These are phyloP conservation scores for Brassica juncea DNA, from an alignment of 345 rosid genomes.

Conservation along the genomic window DNA sequence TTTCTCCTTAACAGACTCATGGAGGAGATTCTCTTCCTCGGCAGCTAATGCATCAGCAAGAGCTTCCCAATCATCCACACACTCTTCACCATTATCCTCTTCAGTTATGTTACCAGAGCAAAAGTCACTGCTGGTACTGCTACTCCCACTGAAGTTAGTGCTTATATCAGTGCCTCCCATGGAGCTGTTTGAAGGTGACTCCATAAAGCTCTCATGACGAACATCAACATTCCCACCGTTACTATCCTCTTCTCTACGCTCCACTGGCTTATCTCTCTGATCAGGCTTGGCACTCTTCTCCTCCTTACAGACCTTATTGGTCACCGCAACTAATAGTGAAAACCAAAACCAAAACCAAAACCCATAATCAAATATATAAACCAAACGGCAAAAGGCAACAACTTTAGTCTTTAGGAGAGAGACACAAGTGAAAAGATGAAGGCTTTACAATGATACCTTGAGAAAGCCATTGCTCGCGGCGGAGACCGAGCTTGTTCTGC, in stretches of 20 bases:
- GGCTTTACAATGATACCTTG: conserved; percentile 50
- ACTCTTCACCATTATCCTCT: conserved; percentile 74
- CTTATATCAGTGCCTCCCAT: conserved; percentile 46
- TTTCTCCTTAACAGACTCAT: conserved; percentile 32
- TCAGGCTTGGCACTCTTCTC: conserved; percentile 37
- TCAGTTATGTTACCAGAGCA: conserved; percentile 57
- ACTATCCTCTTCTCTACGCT: conserved; percentile 41
- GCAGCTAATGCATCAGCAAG: conserved; percentile 93
- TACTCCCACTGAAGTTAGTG: conserved; percentile 57
- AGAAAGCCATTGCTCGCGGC: conserved; percentile 98
- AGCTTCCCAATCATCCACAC: conserved; percentile 98
- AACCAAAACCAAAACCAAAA: neutral
- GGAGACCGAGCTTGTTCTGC: conserved; percentile 92
- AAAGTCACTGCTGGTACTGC: conserved; percentile 54
- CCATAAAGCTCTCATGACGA: conserved; percentile 55
- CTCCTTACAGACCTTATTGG: conserved; percentile 58
- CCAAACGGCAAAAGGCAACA: neutral
- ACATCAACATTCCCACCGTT: conserved; percentile 41
- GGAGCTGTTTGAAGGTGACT: conserved; percentile 63
- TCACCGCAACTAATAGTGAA: conserved; percentile 49
- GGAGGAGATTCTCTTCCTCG: conserved; percentile 37
- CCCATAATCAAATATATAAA: conserved; percentile 13
- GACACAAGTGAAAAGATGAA: neutral
- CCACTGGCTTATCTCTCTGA: conserved; percentile 43
- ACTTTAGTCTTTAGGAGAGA: neutral